phyloP scores from a whole-genome alignment of 805 yeast species.

The Candida incommunis region DNA sequence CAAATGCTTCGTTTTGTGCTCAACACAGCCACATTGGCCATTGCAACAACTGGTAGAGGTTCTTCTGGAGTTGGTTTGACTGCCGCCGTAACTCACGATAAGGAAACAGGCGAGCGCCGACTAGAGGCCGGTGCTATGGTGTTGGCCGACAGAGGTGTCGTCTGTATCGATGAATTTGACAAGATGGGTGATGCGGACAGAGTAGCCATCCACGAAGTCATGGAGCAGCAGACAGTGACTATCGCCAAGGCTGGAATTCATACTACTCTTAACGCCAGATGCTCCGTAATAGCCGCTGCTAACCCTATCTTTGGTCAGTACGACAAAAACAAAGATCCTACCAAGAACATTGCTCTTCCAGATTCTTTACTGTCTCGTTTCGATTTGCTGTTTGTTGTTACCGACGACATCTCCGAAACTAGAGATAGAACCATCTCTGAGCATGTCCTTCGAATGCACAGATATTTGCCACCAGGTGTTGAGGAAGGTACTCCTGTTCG shows the following conservation, averaged over 20 bases:
- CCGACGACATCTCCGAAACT: conserved; percentile 81
- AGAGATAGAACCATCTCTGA: conserved; percentile 82
- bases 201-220: conserved; percentile 97
- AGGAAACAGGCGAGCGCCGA: conserved; percentile 92
- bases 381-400: conserved; percentile 86
- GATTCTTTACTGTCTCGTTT: conserved; percentile 95
- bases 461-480: conserved; percentile 76
- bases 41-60: conserved; percentile 97
- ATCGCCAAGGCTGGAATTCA: conserved; percentile 98
- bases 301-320: conserved; percentile 96
- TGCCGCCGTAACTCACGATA: conserved; percentile 93
- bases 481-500: conserved; percentile 89
- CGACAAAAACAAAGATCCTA: conserved; percentile 91
- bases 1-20: conserved; percentile 88
- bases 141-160: conserved; percentile 90
- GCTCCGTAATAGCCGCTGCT: conserved; percentile 96
- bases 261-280: conserved; percentile 89
- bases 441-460: conserved; percentile 88
- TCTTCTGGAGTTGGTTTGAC: conserved; percentile 99
- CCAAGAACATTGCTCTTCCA: conserved; percentile 90
- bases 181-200: conserved; percentile 95
- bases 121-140: conserved; percentile 99
- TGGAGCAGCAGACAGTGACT: conserved; percentile 98
- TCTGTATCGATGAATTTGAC: conserved; percentile 97
- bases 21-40: conserved; percentile 89